phyloP scores from a whole-genome alignment of 2,329 filamentous ascomycete species.

The Hypomyces rosellus region DNA sequence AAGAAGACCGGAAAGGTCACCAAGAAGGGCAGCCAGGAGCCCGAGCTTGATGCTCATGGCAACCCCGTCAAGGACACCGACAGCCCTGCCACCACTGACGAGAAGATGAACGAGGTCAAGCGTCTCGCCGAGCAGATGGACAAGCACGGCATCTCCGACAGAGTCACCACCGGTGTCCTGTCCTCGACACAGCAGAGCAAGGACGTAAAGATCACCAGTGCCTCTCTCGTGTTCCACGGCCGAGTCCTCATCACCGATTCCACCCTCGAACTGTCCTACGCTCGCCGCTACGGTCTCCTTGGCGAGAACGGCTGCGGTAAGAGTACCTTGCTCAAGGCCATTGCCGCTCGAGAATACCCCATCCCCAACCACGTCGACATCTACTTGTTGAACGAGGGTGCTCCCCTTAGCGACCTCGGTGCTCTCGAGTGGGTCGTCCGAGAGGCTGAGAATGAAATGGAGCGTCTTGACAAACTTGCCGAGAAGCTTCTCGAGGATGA shows the following conservation, averaged over 20 bases:
- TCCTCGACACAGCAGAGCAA: constrained; percentile 77
- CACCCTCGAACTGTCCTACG: constrained; percentile 87
- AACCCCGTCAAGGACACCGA: constrained; percentile 48
- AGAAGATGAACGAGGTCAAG: constrained; percentile 75
- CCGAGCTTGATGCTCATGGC: constrained; percentile 58
- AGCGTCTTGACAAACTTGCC: constrained; percentile 78
- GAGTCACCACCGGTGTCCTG: constrained; percentile 95
- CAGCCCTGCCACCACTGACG: constrained; percentile 61
- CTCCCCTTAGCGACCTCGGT: constrained; percentile 79
- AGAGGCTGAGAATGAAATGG: constrained; percentile 90
- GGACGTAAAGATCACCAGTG: constrained; percentile 95
- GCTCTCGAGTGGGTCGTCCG: constrained; percentile 96
- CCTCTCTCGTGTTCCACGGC: constrained; percentile 94
- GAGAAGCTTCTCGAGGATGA: constrained; percentile 88
- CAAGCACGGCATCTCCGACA: constrained; percentile 90
- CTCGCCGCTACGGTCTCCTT: constrained; percentile 86
- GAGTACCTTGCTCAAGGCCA: constrained; percentile 93
- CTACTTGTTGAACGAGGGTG: constrained; percentile 96
- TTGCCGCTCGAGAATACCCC: constrained; percentile 87
- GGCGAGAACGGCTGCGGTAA: constrained; percentile 99
- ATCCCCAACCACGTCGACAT: constrained; percentile 96
- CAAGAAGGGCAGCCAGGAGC: constrained; percentile 67
- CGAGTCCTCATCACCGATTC: constrained; percentile 92
- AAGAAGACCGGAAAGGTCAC: constrained; percentile 68
- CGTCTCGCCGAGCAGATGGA: constrained; percentile 91